Base-by-base conservation (phyloP, 2,329 filamentous ascomycete genomes). In the Ceratocystis papillata region DNA sequence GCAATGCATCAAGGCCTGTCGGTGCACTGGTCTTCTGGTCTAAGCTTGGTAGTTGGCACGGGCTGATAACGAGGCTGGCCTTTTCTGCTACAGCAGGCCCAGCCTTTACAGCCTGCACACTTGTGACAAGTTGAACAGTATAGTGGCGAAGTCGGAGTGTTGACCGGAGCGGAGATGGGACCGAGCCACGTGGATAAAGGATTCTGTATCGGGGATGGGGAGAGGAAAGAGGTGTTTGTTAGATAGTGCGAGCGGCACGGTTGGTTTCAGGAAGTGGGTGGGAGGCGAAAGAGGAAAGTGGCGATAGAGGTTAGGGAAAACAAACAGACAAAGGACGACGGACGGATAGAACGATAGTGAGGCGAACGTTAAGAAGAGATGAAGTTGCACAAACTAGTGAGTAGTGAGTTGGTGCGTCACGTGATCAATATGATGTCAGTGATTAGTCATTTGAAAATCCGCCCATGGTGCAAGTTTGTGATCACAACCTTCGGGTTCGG, bases 151-250 rank as follows among this genome's bases (percentile, higher is more conserved):
- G 55, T 59, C 17, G 10, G 3, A 17, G 30, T 5, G 55, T 37
- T 59, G 55, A 30, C 28, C 55, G 55, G 55, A 37, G 55, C 55
- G 55, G 55, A 59, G 55, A 59, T 37, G 55, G 55, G 55, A 59
- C 55, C 55, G 55, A 59, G 55, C 55, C 55, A 59, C 55, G 55
- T 59, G 55, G 55, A 59, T 37, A 30, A 17, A 59, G 28, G 28
- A 37, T 59, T 7, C 4, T 59, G 12, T 59, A 30, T 59, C 48
- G 10, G 48, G n/a, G 10, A 20, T 53, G n/a, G 10, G n/a, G 10
- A 53, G 48, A 22, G 7, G 48, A 20, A 53, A 20, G n/a, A 20
- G n/a, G 12, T 37, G 28, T 28, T 15, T 30, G 30, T 8, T 30
- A 12, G 17, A n/a, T 59, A 25, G 4, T 8, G 15, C 3, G 28